Base-by-base conservation (phyloP, 768 basidiomycete species). In the Lentinula raphanica region DNA sequence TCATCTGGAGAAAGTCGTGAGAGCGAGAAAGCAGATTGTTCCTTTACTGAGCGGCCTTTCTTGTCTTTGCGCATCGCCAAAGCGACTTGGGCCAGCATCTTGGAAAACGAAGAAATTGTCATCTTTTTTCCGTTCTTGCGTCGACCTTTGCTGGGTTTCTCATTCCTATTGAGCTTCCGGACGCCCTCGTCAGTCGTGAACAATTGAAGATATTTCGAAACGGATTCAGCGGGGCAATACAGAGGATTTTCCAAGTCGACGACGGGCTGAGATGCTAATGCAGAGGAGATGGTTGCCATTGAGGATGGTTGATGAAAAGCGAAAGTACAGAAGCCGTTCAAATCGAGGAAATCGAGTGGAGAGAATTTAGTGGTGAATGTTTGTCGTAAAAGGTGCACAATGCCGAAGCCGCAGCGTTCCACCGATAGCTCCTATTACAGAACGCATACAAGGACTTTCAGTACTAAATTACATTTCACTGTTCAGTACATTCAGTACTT, bases 241-340 rank as follows among this genome's bases (percentile, higher is more conserved):
- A 80, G 72, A 5, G 84, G 83, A 58, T 86, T 85, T 27, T 79
- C 70, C n/a, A 73, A 66, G 68, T 85, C 82, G 27, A 80, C 65
- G 17, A 74, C 57, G 51, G 51, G 51, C 27, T 23, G 19, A 35
- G 23, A 11, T 39, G 80, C 80, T 49, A 57, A 27, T n/a, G 27
- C 45, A 25, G 46, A 31, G 25, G 40, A 12, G 23, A 32, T 27
- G 15, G 23, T 32, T 32, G 7, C 25, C 23, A 55, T 39, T 25
- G 3, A 13, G 13, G 32, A 8, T 35, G 8, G 32, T 28, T 28
- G 21, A 44, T 9, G 5, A n/a, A 23, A 40, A 40, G 17, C 35
- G 35, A 2, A 36, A 9, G 19, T 46, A 11, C 19, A 21, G 44
- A 46, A 46, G 9, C 19, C 5, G n/a, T 19, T 48, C 6, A 29